These are phyloP conservation scores for Coniochaeta sp. DNA, from an alignment of 2,329 filamentous ascomycete species.

Conservation along the genomic window DNA sequence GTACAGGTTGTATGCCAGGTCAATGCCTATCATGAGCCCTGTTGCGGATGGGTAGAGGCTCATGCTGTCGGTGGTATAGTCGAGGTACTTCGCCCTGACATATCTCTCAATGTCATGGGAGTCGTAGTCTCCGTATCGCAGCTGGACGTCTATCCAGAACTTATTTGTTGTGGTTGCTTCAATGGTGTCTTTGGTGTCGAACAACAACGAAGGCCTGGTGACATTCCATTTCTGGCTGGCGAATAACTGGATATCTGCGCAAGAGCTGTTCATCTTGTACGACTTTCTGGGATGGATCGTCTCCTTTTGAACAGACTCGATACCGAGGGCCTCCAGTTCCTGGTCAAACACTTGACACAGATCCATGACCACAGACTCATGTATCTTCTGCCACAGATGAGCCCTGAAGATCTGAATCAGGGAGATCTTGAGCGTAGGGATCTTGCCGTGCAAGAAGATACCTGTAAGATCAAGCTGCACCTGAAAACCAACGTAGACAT, in stretches of 20 bases:
- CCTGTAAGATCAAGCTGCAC: slow-evolving; percentile 96
- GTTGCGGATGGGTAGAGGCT: slow-evolving; percentile 97
- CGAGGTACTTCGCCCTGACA: slow-evolving; percentile 93
- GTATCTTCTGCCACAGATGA: slow-evolving; percentile 99
- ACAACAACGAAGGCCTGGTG: slow-evolving; percentile 83
- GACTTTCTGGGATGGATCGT: slow-evolving; percentile 98
- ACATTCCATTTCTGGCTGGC: slow-evolving; percentile 99
- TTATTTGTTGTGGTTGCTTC: slow-evolving; percentile 95
- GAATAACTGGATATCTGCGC: slow-evolving; percentile 93
- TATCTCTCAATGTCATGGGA: slow-evolving; percentile 98
- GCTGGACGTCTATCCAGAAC: slow-evolving; percentile 97
- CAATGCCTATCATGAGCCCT: slow-evolving; percentile 94
- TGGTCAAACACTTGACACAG: slow-evolving; percentile 97
- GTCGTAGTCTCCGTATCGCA: slow-evolving; percentile 96
- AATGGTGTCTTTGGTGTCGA: slow-evolving; percentile 94
- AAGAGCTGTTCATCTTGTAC: slow-evolving; percentile 99
- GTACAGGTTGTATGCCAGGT: slow-evolving; percentile 96
- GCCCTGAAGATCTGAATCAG: slow-evolving; percentile 95
- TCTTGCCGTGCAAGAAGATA: slow-evolving; percentile 98
- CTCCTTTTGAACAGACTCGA: slow-evolving; percentile 97
- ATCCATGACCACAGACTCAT: slow-evolving; percentile 98
- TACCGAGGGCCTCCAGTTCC: slow-evolving; percentile 88
- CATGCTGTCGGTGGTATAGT: slow-evolving; percentile 98
- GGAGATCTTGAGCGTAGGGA: slow-evolving; percentile 95
- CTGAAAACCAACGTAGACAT: slow-evolving; percentile 99